phyloP scores from a whole-genome alignment of 1,284 basidiomycete genomes.

The Coniferiporia sulphurascens region DNA sequence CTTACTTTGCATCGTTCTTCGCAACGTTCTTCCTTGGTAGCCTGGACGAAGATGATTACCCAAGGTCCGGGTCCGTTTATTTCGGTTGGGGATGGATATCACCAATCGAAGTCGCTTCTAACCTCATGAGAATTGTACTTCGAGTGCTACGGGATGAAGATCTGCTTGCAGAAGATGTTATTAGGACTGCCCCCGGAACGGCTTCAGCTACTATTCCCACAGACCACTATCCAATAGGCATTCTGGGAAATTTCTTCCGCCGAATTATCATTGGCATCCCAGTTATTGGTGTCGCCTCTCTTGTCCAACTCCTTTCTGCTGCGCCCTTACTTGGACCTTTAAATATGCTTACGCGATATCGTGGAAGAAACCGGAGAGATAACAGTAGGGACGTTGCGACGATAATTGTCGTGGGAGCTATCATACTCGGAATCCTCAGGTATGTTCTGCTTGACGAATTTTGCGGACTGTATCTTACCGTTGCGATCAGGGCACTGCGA shows the following conservation, averaged over 20 bases:
- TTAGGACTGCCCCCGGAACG: constrained; percentile 20
- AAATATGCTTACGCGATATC: constrained; percentile 60
- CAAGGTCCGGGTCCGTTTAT: constrained; percentile 28
- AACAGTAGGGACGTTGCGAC: constrained; percentile 58
- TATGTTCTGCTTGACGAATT: constrained; percentile 28
- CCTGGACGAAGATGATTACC: constrained; percentile 35
- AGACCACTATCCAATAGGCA: constrained; percentile 32
- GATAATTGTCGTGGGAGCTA: constrained; percentile 55
- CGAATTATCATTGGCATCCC: constrained; percentile 72
- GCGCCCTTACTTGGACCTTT: constrained; percentile 57
- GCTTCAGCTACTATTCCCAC: constrained; percentile 10
- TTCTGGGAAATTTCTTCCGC: constrained; percentile 52
- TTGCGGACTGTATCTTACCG: constrained; percentile 6
- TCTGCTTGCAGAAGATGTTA: constrained; percentile 37
- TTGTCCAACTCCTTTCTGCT: constrained; percentile 65
- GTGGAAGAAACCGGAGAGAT: constrained; percentile 48
- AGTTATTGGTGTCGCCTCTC: constrained; percentile 68
- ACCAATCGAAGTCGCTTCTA: constrained; percentile 54
- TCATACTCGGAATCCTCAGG: constrained; percentile 62
- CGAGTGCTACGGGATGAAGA: constrained; percentile 59
- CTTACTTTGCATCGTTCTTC: constrained; percentile 65
- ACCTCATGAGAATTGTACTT: constrained; percentile 59
- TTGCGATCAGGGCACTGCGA: constrained; percentile 50
- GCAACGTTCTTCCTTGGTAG: constrained; percentile 58
- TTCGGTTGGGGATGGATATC: constrained; percentile 45